These are phyloP conservation scores for Durio zibethinus DNA, from an alignment of 345 rosid species.

Conservation along the genomic window DNA sequence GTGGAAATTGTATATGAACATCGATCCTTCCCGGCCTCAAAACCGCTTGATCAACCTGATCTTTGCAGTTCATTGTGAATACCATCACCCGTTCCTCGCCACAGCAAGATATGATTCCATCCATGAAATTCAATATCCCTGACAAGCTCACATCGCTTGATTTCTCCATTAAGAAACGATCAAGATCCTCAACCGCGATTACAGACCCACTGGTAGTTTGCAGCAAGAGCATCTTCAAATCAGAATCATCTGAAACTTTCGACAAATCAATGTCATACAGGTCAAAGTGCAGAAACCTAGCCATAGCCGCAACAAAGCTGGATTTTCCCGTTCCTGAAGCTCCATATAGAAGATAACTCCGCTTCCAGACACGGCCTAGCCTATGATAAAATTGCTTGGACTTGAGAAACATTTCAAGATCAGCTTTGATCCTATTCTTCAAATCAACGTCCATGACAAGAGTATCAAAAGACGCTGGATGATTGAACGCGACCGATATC, in stretches of 20 bases:
- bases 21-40: constrained; percentile 65
- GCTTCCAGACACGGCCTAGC: constrained; percentile 66
- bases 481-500: constrained; percentile 52
- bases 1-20: constrained; percentile 46
- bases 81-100: constrained; percentile 62
- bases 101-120: constrained; percentile 54
- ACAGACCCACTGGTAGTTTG: constrained; percentile 46
- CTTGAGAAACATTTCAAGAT: constrained; percentile 56
- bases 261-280: constrained; percentile 58
- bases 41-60: constrained; percentile 35
- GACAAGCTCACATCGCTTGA: constrained; percentile 39
- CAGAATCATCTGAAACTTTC: constrained; percentile 41
- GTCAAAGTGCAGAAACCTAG: constrained; percentile 52
- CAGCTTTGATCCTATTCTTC: constrained; percentile 48
- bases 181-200: constrained; percentile 57
- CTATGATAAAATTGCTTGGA: constrained; percentile 59
- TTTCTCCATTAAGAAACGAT: constrained; percentile 41
- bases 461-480: constrained; percentile 60
- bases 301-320: constrained; percentile 56
- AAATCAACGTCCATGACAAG: constrained; percentile 55
- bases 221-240: constrained; percentile 47
- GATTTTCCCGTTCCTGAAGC: constrained; percentile 67
- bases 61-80: constrained; percentile 48
- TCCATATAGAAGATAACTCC: constrained; percentile 64
- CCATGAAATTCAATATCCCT: constrained; percentile 59